Evolutionary conservation across 2,329 filamentous ascomycete genomes (phyloP), one percentile per base, ranked within the genome.

Genomic region (Ascochyta fabae): DNA sequence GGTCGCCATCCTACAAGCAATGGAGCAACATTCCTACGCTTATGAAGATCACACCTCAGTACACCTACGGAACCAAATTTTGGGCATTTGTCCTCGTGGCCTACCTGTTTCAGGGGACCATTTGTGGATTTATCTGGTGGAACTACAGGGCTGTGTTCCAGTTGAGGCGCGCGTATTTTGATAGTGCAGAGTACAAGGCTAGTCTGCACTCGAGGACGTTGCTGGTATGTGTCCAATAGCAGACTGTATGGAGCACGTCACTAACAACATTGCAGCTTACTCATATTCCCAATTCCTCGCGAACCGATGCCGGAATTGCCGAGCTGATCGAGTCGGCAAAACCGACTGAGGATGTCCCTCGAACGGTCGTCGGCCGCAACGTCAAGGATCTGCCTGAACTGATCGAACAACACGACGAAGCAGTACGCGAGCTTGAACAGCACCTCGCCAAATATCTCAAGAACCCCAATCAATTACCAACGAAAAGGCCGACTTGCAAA

Each of bases 251-350:
- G 3, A 23, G 9, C 26, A 10, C 26, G 47, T 61, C 33, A 62
- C 49, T 34, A 22, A 53, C 19, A 34, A 15, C 10, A 15, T 13
- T 23, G 1, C 58, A 90, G 88, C 77, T 97, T 48, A 94, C 89
- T 36, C 91, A 97, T 72, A 88, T 98, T 44, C 92, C 94, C 2
- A 85, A 86, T 58, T 82, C 87, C 10, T 83, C 85, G 38, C 83
- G 89, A 56, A 90, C 88, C 0, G 93, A 98, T 67, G 92, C 96
- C 73, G 95, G 94, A n/a, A 89, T 99, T 56, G 84, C 91, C 33
- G 84, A 88, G 54, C 84, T 99, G 56, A 90, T 92, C 39, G 92
- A 96, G 61, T 79, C 87, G 58, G 85, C 92, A 36, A 90, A 88
- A 31, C 89, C 90, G 4, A 90, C 87, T 23, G 88, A 89, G 16